Conservation (phyloP, 768 basidiomycete species). For the Serendipita sp. region DNA sequence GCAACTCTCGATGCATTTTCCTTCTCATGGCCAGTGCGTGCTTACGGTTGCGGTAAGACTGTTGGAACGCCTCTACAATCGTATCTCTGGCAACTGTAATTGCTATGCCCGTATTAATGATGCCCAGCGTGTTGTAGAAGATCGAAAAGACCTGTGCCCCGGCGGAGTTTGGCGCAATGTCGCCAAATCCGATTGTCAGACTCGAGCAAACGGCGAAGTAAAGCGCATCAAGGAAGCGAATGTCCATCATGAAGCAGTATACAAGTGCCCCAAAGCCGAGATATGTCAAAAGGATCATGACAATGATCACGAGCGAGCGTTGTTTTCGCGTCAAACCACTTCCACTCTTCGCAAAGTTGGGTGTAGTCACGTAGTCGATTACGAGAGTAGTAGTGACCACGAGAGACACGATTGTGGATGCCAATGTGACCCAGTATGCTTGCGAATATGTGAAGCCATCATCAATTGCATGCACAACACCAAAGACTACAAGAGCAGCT, state of each 20-base stretch:
- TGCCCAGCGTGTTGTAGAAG: constrained; percentile 32
- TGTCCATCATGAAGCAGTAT: constrained; percentile 32
- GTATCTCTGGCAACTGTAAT: constrained; percentile 54
- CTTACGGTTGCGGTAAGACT: constrained; percentile 44
- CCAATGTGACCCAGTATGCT: constrained; percentile 28
- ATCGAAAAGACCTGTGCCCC: constrained; percentile 44
- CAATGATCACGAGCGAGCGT: constrained; percentile 54
- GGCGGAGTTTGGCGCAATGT: constrained; percentile 39
- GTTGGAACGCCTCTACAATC: constrained; percentile 54
- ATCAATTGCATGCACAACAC: constrained; percentile 39
- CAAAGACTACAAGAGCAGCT: constrained; percentile 39
- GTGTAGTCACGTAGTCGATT: constrained; percentile 40
- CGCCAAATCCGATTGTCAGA: constrained; percentile 44
- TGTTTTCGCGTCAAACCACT: constrained; percentile 73
- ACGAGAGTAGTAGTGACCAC: constrained; percentile 54
- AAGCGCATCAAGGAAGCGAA: constrained; percentile 56
- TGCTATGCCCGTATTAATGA: constrained; percentile 47
- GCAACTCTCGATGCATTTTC: constrained; percentile 20
- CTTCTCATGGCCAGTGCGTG: constrained; percentile 31
- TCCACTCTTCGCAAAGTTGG: constrained; percentile 48
- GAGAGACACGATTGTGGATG: constrained; percentile 51
- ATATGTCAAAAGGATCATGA: constrained; percentile 59
- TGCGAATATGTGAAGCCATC: constrained; percentile 55
- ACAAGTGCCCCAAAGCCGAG: constrained; percentile 56
- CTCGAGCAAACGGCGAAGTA: constrained; percentile 44